A percentile compares a stretch with the other conserved stretches of the same genome.
These are phyloP conservation scores for Umbelopsis vinacea DNA, from an alignment of 192 early-diverging fungal genomes.

Conservation along the genomic window DNA sequence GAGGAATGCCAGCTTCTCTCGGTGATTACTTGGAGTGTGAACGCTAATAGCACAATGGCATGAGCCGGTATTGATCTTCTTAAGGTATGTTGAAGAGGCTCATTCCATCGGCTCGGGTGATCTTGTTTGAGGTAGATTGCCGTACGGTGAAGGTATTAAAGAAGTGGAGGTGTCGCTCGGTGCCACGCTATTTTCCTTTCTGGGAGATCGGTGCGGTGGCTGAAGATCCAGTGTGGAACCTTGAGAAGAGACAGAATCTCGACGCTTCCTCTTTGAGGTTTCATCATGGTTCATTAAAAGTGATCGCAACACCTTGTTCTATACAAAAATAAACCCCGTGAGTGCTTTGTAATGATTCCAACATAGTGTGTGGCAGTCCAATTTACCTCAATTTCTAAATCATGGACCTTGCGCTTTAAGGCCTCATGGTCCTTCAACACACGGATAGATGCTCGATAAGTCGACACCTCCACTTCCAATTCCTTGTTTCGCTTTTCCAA, in stretches of 20 bases:
- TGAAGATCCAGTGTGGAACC: slow-evolving; percentile 4
- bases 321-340: neutral
- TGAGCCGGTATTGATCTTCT: neutral
- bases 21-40: neutral
- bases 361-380: no score
- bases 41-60: no score
- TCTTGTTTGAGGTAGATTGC: slow-evolving; percentile 8
- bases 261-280: neutral
- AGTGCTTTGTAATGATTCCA: no score
- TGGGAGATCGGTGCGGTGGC: slow-evolving; percentile 15
- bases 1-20: slow-evolving; percentile 10
- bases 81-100: neutral
- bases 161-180: neutral
- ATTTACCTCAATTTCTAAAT: slow-evolving; percentile 39
- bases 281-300: slow-evolving; percentile 28
- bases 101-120: slow-evolving; percentile 15
- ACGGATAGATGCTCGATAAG: slow-evolving; percentile 21
- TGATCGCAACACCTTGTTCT: slow-evolving; percentile 35
- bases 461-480: slow-evolving; percentile 20
- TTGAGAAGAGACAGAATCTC: slow-evolving; percentile 11
- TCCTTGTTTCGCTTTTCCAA: slow-evolving; percentile 18
- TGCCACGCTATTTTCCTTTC: slow-evolving; percentile 23
- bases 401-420: slow-evolving; percentile 26
- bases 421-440: neutral
- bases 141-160: neutral